Conservation (phyloP, 2,329 filamentous ascomycete species). For the Fusarium gaditjirri region DNA sequence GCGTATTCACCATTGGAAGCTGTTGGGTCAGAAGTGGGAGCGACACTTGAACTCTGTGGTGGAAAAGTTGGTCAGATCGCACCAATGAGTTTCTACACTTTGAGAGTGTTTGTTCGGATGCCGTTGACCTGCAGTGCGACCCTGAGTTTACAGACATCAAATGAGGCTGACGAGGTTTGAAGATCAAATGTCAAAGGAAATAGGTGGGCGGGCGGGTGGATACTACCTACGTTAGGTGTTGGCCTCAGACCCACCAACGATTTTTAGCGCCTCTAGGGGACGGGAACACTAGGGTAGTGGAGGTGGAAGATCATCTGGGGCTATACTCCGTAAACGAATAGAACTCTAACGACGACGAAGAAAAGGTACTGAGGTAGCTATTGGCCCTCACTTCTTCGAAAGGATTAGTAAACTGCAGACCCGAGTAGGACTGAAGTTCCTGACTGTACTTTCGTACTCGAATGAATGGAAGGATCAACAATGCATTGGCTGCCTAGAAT, state of each 20-base stretch:
- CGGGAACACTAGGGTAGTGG: conserved; percentile 7
- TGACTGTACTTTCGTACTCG: neutral
- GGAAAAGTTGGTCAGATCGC: neutral
- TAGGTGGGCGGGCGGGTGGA: neutral
- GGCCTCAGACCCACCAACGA: conserved; percentile 11
- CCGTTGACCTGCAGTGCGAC: conserved; percentile 11
- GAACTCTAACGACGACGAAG: neutral
- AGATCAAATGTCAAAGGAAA: conserved; percentile 19
- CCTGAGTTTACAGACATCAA: neutral
- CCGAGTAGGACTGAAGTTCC: neutral
- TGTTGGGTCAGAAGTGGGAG: neutral
- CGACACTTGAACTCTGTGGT: neutral
- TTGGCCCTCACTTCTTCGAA: no score
- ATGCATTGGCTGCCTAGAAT: conserved; percentile 1
- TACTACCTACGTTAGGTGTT: neutral
- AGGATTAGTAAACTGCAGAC: neutral
- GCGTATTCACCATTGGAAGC: neutral
- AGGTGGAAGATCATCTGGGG: neutral
- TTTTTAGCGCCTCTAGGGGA: neutral
- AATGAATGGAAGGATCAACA: neutral
- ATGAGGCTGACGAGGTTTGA: conserved; percentile 23
- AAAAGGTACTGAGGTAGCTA: neutral
- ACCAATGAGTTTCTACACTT: neutral
- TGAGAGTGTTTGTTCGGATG: neutral
- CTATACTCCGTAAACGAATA: neutral